These are phyloP conservation scores for Cercospora janseana DNA, from an alignment of 2,329 filamentous ascomycete genomes.

Conservation along the genomic window DNA sequence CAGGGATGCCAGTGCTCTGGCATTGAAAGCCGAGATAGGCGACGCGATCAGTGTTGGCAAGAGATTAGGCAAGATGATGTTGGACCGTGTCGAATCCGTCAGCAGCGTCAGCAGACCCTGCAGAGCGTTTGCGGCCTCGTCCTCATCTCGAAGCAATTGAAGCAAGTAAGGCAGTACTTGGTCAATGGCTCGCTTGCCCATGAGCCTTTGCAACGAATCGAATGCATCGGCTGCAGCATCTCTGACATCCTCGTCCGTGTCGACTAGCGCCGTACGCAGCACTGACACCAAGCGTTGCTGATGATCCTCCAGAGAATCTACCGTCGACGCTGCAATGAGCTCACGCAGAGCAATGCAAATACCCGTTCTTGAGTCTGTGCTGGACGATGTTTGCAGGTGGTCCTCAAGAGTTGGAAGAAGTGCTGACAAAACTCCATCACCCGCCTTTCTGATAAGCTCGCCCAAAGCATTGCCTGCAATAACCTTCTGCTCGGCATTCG, in stretches of 20 bases:
- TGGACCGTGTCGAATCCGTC: conserved; percentile 88
- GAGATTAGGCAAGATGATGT: conserved; percentile 93
- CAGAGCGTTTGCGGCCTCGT: conserved; percentile 86
- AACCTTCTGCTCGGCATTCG: conserved; percentile 97
- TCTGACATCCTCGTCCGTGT: conserved; percentile 82
- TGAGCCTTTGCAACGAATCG: conserved; percentile 86
- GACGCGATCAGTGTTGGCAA: conserved; percentile 88
- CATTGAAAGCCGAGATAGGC: conserved; percentile 92
- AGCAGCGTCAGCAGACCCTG: conserved; percentile 90
- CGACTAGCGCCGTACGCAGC: conserved; percentile 86
- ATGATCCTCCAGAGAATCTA: conserved; percentile 87
- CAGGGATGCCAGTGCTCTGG: conserved; percentile 85
- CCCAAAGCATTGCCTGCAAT: conserved; percentile 97
- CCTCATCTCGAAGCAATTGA: conserved; percentile 79
- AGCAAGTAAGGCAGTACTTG: conserved; percentile 92
- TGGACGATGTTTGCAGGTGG: conserved; percentile 80
- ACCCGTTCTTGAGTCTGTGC: conserved; percentile 91
- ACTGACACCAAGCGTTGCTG: conserved; percentile 94
- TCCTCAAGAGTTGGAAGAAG: conserved; percentile 90
- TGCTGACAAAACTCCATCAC: conserved; percentile 84
- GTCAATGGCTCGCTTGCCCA: conserved; percentile 92
- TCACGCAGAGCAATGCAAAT: conserved; percentile 96
- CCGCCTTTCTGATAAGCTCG: conserved; percentile 94
- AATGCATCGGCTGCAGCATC: conserved; percentile 97
- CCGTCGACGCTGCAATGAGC: conserved; percentile 82